A percentile compares a stretch with the other conserved stretches of the same genome.
Conservation (phyloP, 1,284 basidiomycete genomes). For the Cerioporus squamosus region DNA sequence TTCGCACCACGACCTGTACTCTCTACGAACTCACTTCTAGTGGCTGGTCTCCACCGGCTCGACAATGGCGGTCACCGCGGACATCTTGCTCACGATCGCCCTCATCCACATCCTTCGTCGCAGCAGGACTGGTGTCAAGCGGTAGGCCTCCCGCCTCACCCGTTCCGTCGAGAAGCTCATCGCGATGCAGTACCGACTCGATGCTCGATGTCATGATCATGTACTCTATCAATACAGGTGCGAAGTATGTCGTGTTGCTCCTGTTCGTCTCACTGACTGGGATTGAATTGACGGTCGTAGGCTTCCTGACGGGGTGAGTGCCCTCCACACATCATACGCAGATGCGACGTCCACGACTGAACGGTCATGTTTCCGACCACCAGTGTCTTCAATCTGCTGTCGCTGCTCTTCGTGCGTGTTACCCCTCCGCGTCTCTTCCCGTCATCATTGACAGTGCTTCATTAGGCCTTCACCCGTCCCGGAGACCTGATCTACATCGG, state of each 20-base stretch:
- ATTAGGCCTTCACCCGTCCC: not conserved
- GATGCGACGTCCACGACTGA: not conserved
- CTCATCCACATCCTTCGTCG: not conserved
- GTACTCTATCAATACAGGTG: slow-evolving; percentile 8
- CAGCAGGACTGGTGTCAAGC: slow-evolving; percentile 5
- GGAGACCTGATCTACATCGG: slow-evolving; percentile 7
- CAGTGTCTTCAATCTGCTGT: not conserved
- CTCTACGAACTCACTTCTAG: not conserved
- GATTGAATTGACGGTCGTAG: too few relatives aligned
- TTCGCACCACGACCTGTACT: too few relatives aligned
- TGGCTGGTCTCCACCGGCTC: slow-evolving; percentile 2
- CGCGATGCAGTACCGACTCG: slow-evolving; percentile 1
- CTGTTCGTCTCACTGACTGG: not conserved
- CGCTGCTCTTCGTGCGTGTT: not conserved
- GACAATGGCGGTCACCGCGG: slow-evolving; percentile 1
- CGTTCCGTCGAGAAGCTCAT: not conserved
- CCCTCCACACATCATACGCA: not conserved
- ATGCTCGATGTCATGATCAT: slow-evolving; percentile 5
- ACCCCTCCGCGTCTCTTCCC: not conserved
- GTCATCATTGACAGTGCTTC: not conserved
- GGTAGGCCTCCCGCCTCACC: not conserved
- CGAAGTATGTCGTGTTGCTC: not conserved
- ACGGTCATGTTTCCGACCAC: not conserved
- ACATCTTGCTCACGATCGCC: not conserved
- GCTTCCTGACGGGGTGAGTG: not conserved